phyloP scores from a whole-genome alignment of 2,329 filamentous ascomycete genomes.

The Penicillium sp. region DNA sequence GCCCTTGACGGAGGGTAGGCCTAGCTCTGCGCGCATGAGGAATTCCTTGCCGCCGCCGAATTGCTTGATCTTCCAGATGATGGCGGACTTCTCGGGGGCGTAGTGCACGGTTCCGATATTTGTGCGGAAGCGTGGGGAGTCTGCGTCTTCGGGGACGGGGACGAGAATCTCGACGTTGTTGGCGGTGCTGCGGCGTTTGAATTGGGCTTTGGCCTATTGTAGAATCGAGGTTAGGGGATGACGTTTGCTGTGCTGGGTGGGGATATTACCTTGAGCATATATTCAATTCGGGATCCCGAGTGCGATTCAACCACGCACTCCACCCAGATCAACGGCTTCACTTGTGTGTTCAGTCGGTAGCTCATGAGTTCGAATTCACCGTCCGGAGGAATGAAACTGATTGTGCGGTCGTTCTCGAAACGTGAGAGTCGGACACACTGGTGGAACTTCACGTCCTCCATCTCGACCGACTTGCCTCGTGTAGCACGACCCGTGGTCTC shows the following conservation, averaged over 20 bases:
- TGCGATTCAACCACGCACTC: constrained; percentile 96
- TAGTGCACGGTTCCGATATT: constrained; percentile 98
- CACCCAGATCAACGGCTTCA: constrained; percentile 97
- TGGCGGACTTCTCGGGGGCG: constrained; percentile 90
- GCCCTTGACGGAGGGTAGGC: constrained; percentile 83
- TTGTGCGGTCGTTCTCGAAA: constrained; percentile 97
- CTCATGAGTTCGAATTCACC: constrained; percentile 99
- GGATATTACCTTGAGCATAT: constrained; percentile 75
- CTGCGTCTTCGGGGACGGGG: constrained; percentile 92
- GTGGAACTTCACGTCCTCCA: constrained; percentile 99
- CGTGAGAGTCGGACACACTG: constrained; percentile 91
- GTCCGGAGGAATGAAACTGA: constrained; percentile 96
- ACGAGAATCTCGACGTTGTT: constrained; percentile 99
- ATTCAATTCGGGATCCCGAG: constrained; percentile 89
- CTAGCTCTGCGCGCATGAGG: constrained; percentile 92
- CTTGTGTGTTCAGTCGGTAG: constrained; percentile 94
- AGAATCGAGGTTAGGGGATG: neutral
- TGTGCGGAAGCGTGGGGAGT: constrained; percentile 89
- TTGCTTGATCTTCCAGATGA: constrained; percentile 99
- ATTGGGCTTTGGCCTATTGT: constrained; percentile 72
- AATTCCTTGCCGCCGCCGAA: constrained; percentile 98
- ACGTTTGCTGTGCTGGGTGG: neutral
- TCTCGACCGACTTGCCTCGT: constrained; percentile 92
- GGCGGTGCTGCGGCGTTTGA: constrained; percentile 92
- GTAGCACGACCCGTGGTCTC: constrained; percentile 92